These are phyloP conservation scores for Backusella sp. DNA, from an alignment of 192 early-diverging fungal genomes.

Conservation along the genomic window DNA sequence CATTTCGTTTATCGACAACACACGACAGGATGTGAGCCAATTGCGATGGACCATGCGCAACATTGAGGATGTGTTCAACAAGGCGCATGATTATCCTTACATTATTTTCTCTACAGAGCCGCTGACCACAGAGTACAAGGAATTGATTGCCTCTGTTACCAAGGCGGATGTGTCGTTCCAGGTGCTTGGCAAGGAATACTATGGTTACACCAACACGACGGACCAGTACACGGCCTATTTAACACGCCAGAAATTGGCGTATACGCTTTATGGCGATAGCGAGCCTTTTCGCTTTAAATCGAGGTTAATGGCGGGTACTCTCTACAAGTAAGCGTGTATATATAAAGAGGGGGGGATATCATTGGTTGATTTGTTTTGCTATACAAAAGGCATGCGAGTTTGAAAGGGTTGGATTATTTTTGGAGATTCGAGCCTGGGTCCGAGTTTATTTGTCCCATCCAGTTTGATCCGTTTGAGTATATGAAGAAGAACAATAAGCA, in stretches of 20 bases:
- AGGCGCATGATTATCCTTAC: slow-evolving; percentile 28
- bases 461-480: slow-evolving; percentile 56
- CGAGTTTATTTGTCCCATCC: slow-evolving; percentile 48
- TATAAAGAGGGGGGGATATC: slow-evolving; percentile 2
- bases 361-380: slow-evolving; percentile 46
- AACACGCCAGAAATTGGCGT: slow-evolving; percentile 22
- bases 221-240: slow-evolving; percentile 23
- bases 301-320: slow-evolving; percentile 31
- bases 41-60: slow-evolving; percentile 29
- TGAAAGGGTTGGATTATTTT: slow-evolving; percentile 52
- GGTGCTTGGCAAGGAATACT: slow-evolving; percentile 16
- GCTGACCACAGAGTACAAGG: slow-evolving; percentile 31
- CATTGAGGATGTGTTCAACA: slow-evolving; percentile 37
- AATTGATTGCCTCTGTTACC: slow-evolving; percentile 19
- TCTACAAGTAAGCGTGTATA: slow-evolving; percentile 27
- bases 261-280: slow-evolving; percentile 28
- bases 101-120: slow-evolving; percentile 33
- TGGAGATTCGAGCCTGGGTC: slow-evolving; percentile 57
- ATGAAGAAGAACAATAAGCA: slow-evolving; percentile 50
- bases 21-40: slow-evolving; percentile 9
- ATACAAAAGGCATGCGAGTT: slow-evolving; percentile 50
- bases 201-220: slow-evolving; percentile 24
- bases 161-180: slow-evolving; percentile 27
- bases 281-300: slow-evolving; percentile 49
- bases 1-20: slow-evolving; percentile 22